phyloP scores from a whole-genome alignment of 805 yeast genomes.

The Vanderwaltozyma polyspora region DNA sequence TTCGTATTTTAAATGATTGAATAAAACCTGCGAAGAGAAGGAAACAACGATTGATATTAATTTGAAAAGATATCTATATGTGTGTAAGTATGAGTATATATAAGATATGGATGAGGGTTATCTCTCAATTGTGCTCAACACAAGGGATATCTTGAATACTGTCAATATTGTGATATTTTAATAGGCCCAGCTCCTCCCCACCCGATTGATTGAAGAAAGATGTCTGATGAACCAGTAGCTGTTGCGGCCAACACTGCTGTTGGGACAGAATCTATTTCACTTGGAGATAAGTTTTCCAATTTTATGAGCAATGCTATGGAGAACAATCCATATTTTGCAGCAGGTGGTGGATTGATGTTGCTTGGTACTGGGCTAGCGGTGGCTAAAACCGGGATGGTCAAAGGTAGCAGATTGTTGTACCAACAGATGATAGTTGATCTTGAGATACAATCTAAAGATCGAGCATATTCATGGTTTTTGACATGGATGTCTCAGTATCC shows the following conservation, averaged over 20 bases:
- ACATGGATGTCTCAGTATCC: conserved; percentile 91
- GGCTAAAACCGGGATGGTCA: conserved; percentile 55
- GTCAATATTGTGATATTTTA: too few relatives aligned
- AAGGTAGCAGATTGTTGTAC: conserved; percentile 57
- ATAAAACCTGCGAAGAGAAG: too few relatives aligned
- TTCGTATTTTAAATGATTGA: too few relatives aligned
- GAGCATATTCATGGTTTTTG: conserved; percentile 86
- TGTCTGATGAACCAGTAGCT: not conserved
- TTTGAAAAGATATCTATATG: too few relatives aligned
- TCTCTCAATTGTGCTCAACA: too few relatives aligned
- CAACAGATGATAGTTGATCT: conserved; percentile 81
- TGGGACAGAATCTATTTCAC: conserved; percentile 12
- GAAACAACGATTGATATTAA: too few relatives aligned
- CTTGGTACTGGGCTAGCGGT: conserved; percentile 83
- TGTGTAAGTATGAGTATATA: too few relatives aligned
- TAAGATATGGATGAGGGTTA: too few relatives aligned
- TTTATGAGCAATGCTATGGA: conserved; percentile 45
- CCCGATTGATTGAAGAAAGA: not conserved
- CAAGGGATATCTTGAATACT: too few relatives aligned
- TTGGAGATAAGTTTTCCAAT: conserved; percentile 23
- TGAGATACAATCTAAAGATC: conserved; percentile 88
- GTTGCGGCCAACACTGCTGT: not conserved
- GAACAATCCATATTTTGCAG: conserved; percentile 91
- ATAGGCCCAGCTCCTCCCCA: too few relatives aligned
- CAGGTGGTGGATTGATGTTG: conserved; percentile 96